Evolutionary conservation across 202 grass and related monocot species (phyloP).

Genomic region (Sporobolus alterniflorus): DNA sequence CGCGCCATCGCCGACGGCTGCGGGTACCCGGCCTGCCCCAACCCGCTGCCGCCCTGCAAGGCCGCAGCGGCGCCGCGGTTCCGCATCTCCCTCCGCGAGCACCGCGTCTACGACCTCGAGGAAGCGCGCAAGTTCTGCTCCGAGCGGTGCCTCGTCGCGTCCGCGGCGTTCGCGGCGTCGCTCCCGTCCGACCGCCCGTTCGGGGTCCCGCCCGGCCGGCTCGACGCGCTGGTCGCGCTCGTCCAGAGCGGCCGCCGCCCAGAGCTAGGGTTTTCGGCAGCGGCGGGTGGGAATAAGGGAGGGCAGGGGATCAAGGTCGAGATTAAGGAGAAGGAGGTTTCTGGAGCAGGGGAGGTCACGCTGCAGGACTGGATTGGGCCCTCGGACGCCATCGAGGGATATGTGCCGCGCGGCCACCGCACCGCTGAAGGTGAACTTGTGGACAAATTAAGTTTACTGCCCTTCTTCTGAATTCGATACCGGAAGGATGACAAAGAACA

Average conservation of each 20-base stretch:
- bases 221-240: constrained; percentile 49
- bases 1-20: constrained; percentile 65
- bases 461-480: neutral
- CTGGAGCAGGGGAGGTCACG: constrained; percentile 47
- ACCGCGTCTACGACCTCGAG: constrained; percentile 92
- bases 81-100: constrained; percentile 80
- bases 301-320: constrained; percentile 40
- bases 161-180: constrained; percentile 48
- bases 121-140: constrained; percentile 88
- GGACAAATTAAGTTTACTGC: too few species aligned
- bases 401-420: constrained; percentile 59
- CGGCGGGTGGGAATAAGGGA: neutral
- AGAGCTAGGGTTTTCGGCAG: constrained; percentile 32
- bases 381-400: constrained; percentile 75
- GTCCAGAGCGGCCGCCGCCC: constrained; percentile 36
- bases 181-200: constrained; percentile 45
- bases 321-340: constrained; percentile 61
- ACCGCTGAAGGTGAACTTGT: constrained; percentile 40
- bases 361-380: constrained; percentile 82
- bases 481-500: too few species aligned
- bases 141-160: constrained; percentile 61
- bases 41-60: constrained; percentile 15
- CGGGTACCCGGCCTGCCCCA: constrained; percentile 54
- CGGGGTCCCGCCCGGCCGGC: constrained; percentile 34
- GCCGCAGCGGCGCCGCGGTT: constrained; percentile 34